Evolutionary conservation across 1,139 yeast genomes (phyloP), one percentile per base, ranked within the genome.

Genomic region (Candida neerlandica): DNA sequence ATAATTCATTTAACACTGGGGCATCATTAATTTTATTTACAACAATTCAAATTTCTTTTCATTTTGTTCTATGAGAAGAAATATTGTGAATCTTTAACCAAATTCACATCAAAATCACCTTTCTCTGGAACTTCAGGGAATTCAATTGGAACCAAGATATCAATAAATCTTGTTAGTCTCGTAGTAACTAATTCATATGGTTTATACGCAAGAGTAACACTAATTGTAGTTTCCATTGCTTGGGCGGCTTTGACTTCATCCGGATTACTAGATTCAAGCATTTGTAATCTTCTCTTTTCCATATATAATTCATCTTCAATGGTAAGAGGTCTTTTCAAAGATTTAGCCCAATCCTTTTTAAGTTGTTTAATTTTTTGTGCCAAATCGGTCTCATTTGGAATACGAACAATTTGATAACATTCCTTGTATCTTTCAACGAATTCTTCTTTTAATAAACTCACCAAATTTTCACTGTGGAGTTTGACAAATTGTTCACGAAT

Each of bases 31-130:
- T n/a, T n/a, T n/a, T n/a, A n/a, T n/a, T n/a, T n/a, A n/a, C n/a
- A n/a, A n/a, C n/a, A n/a, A n/a, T n/a, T n/a, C n/a, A n/a, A n/a
- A n/a, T n/a, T n/a, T n/a, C n/a, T n/a, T n/a, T n/a, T n/a, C n/a
- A n/a, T n/a, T n/a, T 19, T 29, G 7, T 14, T 15, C 37, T 45
- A 77, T 43, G 81, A 72, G 70, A 94, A 94, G 76, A 94, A 94
- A 69, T 94, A 94, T 44, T 79, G 78, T 52, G 96, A 89, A 44
- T 85, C 80, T 60, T 80, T 79, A 48, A 94, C 86, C 53, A 80
- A 80, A 43, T 74, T 70, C 41, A 94, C 96, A 63, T 92, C 96
- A 62, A 92, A 89, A 30, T 84, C 85, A 43, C 97, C 99, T 67
- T 82, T 87, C 47, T 78, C 71, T 12, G 98, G 98, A 40, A 91